These are phyloP conservation scores for Boletus rex-veris DNA, from an alignment of 768 basidiomycete species.

Conservation along the genomic window DNA sequence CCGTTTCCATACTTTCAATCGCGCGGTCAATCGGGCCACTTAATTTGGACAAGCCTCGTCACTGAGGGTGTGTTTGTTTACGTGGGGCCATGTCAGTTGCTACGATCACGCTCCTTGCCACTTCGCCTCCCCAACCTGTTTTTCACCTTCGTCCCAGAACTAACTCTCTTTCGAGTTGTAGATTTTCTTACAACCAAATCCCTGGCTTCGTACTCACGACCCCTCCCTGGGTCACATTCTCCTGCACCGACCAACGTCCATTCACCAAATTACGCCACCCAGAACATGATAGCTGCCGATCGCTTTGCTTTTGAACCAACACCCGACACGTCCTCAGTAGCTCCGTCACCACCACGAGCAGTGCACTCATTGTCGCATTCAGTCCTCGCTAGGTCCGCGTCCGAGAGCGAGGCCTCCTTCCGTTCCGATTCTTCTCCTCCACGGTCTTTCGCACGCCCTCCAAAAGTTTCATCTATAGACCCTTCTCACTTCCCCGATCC, in stretches of 20 bases:
- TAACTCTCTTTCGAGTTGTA: conserved; percentile 22
- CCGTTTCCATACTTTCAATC: conserved; percentile 15
- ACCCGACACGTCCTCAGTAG: conserved; percentile 17
- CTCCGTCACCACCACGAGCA: conserved; percentile 23
- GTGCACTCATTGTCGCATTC: conserved; percentile 30
- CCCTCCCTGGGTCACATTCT: conserved; percentile 35
- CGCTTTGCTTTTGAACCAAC: conserved; percentile 5
- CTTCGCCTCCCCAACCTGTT: conserved; percentile 8
- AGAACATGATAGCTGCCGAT: conserved; percentile 23
- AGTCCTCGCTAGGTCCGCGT: conserved; percentile 37
- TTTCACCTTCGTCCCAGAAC: conserved; percentile 11
- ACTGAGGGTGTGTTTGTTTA: conserved; percentile 18
- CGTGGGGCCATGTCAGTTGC: conserved; percentile 20
- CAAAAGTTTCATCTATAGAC: conserved; percentile 49
- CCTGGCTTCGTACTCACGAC: conserved; percentile 32
- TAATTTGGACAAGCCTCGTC: conserved; percentile 10
- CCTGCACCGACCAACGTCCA: conserved; percentile 34
- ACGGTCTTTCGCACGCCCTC: conserved; percentile 40
- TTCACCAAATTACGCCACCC: conserved; percentile 21
- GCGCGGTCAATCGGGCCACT: conserved; percentile 3
- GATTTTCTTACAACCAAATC: conserved; percentile 31
- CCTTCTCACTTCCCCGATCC: conserved; percentile 71
- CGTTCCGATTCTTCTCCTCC: conserved; percentile 35
- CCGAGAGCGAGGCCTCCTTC: conserved; percentile 39
- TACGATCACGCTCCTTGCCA: conserved; percentile 10